phyloP scores from a whole-genome alignment of 179 eudicot species.

The Spinacia oleracea region DNA sequence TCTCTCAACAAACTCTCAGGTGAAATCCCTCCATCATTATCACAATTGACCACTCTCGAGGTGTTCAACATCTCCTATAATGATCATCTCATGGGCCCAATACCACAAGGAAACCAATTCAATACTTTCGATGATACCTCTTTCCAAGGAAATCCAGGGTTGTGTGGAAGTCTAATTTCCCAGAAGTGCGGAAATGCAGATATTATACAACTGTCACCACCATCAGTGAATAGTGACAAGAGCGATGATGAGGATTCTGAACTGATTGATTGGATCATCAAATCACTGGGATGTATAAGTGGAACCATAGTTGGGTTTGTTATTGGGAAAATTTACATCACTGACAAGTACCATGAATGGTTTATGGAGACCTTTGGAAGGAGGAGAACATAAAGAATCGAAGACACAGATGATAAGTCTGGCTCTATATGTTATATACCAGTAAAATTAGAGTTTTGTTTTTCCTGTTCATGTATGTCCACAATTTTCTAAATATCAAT shows the following conservation, averaged over 20 bases:
- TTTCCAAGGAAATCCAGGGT: slow-evolving; percentile 30
- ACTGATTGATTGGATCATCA: slow-evolving; percentile 34
- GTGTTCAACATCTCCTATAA: slow-evolving; percentile 39
- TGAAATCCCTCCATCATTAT: slow-evolving; percentile 30
- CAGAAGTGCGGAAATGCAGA: slow-evolving; percentile 28
- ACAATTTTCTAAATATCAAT: too few species aligned
- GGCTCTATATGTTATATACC: too few species aligned
- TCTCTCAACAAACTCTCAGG: slow-evolving; percentile 37
- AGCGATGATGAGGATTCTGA: slow-evolving; percentile 8
- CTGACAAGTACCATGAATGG: slow-evolving; percentile 32
- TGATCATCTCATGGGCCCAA: slow-evolving; percentile 32
- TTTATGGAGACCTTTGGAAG: slow-evolving; percentile 31
- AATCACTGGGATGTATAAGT: slow-evolving; percentile 30
- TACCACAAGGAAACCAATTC: slow-evolving; percentile 45
- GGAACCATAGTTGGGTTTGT: slow-evolving; percentile 35
- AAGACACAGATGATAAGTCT: too few species aligned
- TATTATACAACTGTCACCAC: neutral
- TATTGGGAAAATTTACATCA: slow-evolving; percentile 24
- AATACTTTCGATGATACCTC: slow-evolving; percentile 40
- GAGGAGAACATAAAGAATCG: neutral
- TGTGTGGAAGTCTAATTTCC: slow-evolving; percentile 44
- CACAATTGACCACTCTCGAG: slow-evolving; percentile 24
- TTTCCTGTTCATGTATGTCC: too few species aligned
- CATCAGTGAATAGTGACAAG: neutral
- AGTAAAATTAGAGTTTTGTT: too few species aligned